Evolutionary conservation across 495 filamentous ascomycete genomes (phyloP).

Genomic region (Copromyces sp.): DNA sequence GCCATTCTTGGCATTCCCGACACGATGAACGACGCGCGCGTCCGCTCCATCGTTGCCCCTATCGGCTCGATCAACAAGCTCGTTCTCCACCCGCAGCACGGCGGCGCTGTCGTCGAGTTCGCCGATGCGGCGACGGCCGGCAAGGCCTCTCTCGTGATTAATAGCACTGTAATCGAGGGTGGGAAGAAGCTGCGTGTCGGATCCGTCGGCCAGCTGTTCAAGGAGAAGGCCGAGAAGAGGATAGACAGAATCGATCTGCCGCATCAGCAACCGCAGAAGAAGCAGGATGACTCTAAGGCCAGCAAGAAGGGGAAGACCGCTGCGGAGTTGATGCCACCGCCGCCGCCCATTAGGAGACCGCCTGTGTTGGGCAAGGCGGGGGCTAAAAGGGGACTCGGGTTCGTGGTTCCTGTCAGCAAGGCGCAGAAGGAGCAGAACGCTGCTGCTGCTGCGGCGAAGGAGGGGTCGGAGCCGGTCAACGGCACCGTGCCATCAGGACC

Average conservation of each 20-base stretch:
- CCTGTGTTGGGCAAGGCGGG: slow-evolving; percentile 47
- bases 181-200: slow-evolving; percentile 61
- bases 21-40: slow-evolving; percentile 60
- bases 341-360: slow-evolving; percentile 47
- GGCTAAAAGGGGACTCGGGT: slow-evolving; percentile 46
- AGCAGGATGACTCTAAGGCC: slow-evolving; percentile 16
- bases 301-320: slow-evolving; percentile 24
- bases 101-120: slow-evolving; percentile 84
- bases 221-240: slow-evolving; percentile 44
- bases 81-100: slow-evolving; percentile 62
- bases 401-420: slow-evolving; percentile 22
- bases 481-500: neutral
- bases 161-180: slow-evolving; percentile 56
- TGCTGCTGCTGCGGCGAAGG: slow-evolving; percentile 4
- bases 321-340: slow-evolving; percentile 37
- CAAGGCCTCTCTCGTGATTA: slow-evolving; percentile 62
- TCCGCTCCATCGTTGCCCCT: slow-evolving; percentile 53
- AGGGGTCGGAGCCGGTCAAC: neutral
- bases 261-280: slow-evolving; percentile 23
- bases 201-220: slow-evolving; percentile 56
- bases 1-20: slow-evolving; percentile 58
- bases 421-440: slow-evolving; percentile 26
- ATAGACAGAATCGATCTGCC: slow-evolving; percentile 36
- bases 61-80: slow-evolving; percentile 55
- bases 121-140: slow-evolving; percentile 57